phyloP scores from a whole-genome alignment of 2,329 filamentous ascomycete species.

The Microdochium bolleyi region DNA sequence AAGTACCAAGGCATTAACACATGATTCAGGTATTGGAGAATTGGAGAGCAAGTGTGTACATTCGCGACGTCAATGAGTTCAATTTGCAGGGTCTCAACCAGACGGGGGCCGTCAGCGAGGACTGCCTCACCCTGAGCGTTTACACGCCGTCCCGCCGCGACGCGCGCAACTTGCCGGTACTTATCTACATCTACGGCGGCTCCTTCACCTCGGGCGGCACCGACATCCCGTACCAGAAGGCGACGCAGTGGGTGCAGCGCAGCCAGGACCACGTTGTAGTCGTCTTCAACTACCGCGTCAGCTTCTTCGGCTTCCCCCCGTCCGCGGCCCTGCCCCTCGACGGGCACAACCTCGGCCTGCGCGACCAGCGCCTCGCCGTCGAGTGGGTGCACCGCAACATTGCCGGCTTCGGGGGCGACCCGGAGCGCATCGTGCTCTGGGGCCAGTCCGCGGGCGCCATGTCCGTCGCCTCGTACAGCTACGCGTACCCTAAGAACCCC shows the following conservation, averaged over 20 bases:
- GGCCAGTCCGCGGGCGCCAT: conserved; percentile 6
- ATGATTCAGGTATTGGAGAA: neutral
- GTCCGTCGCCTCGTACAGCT: conserved; percentile 2
- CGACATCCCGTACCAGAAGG: conserved; percentile 12
- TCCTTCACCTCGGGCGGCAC: conserved; percentile 3
- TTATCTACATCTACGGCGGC: conserved; percentile 6
- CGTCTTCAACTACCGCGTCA: conserved; percentile 24
- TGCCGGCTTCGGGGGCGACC: conserved; percentile 22
- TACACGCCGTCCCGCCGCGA: conserved; percentile 3
- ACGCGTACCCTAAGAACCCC: conserved; percentile 4
- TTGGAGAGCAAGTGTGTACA: neutral
- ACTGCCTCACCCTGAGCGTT: conserved; percentile 5
- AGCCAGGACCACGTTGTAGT: conserved; percentile 21
- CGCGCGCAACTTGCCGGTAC: conserved; percentile 4
- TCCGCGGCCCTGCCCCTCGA: conserved; percentile 13
- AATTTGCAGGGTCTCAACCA: neutral
- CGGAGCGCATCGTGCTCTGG: conserved; percentile 6
- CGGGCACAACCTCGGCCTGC: conserved; percentile 20
- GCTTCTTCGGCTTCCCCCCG: conserved; percentile 28
- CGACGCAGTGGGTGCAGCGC: conserved; percentile 14
- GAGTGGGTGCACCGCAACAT: conserved; percentile 28
- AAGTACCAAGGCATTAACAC: no score
- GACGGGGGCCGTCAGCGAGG: conserved; percentile 1
- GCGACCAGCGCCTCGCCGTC: conserved; percentile 24
- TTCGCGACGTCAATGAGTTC: neutral